These are phyloP conservation scores for Neopestalotiopsis sp. DNA, from an alignment of 2,329 filamentous ascomycete genomes.

Conservation along the genomic window DNA sequence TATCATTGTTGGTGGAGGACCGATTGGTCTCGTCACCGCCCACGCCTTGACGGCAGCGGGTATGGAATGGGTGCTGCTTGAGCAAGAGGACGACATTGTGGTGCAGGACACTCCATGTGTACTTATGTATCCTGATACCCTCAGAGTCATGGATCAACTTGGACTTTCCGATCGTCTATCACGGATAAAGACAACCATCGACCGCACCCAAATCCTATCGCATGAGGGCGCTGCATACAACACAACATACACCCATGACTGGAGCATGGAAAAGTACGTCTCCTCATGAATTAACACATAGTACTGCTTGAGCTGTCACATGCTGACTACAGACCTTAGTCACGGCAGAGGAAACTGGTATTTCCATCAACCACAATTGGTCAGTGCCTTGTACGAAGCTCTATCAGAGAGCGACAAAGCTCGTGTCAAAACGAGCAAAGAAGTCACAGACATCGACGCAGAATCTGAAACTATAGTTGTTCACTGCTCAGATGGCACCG, in stretches of 20 bases:
- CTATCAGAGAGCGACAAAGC: background rate
- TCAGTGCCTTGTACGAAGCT: background rate
- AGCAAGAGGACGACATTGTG: background rate
- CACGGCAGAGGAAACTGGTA: slow-evolving; percentile 3
- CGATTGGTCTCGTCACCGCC: slow-evolving; percentile 5
- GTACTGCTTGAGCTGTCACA: background rate
- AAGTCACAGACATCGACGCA: slow-evolving; percentile 3
- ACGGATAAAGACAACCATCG: background rate
- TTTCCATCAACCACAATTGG: slow-evolving; percentile 1
- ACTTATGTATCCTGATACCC: background rate
- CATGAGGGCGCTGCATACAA: slow-evolving; percentile 3
- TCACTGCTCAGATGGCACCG: slow-evolving; percentile 3
- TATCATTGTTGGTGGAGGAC: slow-evolving; percentile 12
- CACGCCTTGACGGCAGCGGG: slow-evolving; percentile 7
- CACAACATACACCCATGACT: background rate
- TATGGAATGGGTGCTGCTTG: slow-evolving; percentile 6
- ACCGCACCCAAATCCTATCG: background rate
- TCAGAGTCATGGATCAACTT: slow-evolving; percentile 14
- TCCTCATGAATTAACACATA: no score
- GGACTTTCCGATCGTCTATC: background rate
- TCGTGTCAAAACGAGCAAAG: background rate
- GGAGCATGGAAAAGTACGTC: slow-evolving; percentile 7
- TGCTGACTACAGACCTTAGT: background rate
- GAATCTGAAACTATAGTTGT: background rate
- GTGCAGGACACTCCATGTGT: background rate